These are phyloP conservation scores for Candida boidinii DNA, from an alignment of 805 yeast genomes.

Conservation along the genomic window DNA sequence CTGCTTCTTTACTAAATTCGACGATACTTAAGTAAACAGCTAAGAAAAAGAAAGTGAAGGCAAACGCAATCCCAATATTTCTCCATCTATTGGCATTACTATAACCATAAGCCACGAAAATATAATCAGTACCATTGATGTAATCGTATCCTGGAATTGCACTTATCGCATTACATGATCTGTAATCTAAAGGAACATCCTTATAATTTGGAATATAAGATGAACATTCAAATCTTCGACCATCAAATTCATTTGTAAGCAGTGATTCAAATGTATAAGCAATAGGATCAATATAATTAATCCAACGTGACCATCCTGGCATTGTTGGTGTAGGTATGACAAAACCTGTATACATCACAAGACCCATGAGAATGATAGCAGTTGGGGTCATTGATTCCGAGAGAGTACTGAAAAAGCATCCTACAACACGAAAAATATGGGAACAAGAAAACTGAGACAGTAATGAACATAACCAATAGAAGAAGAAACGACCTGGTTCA, in stretches of 20 bases:
- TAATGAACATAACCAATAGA: slow-evolving; percentile 35
- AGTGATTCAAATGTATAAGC: slow-evolving; percentile 48
- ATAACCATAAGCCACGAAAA: slow-evolving; percentile 40
- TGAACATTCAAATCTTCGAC: slow-evolving; percentile 36
- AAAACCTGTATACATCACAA: slow-evolving; percentile 49
- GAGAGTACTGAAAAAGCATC: slow-evolving; percentile 37
- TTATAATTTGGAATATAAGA: slow-evolving; percentile 36
- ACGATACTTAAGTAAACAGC: slow-evolving; percentile 39
- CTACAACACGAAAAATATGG: slow-evolving; percentile 44
- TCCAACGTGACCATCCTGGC: slow-evolving; percentile 63
- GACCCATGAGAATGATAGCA: slow-evolving; percentile 36
- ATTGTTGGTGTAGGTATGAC: slow-evolving; percentile 46
- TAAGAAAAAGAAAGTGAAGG: slow-evolving; percentile 44
- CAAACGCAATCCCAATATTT: slow-evolving; percentile 59
- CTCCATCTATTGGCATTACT: slow-evolving; percentile 62
- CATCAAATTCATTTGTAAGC: slow-evolving; percentile 48
- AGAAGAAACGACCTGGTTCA: slow-evolving; percentile 47
- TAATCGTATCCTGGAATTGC: slow-evolving; percentile 38
- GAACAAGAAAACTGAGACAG: slow-evolving; percentile 43
- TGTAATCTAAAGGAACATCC: slow-evolving; percentile 4
- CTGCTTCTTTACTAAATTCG: slow-evolving; percentile 48
- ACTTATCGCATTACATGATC: slow-evolving; percentile 34
- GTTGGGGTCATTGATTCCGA: slow-evolving; percentile 55
- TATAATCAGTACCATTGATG: slow-evolving; percentile 50
- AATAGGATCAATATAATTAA: slow-evolving; percentile 50